Conservation (phyloP, 2,329 filamentous ascomycete species). For the Cercospora janseana region DNA sequence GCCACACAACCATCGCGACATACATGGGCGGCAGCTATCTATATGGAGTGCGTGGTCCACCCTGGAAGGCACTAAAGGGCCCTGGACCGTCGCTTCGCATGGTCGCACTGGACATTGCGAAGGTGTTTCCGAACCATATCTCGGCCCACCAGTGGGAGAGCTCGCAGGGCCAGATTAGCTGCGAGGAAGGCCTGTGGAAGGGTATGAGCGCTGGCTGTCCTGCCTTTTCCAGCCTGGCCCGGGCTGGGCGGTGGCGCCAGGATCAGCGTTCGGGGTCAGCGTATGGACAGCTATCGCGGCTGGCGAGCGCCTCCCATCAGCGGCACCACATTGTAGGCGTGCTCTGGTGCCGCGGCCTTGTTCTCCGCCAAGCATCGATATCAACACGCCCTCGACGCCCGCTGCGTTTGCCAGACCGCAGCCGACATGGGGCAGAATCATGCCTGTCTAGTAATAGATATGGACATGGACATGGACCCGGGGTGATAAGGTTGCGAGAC, state of each 20-base stretch:
- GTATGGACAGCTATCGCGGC: background rate
- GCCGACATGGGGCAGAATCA: background rate
- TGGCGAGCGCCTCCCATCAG: background rate
- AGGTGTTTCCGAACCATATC: conserved; percentile 8
- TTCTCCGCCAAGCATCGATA: conserved; percentile 10
- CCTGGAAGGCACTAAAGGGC: background rate
- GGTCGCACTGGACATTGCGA: conserved; percentile 16
- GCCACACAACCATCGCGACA: no score
- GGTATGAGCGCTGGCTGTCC: conserved; percentile 8
- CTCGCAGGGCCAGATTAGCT: background rate
- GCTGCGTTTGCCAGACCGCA: background rate
- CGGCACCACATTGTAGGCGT: conserved; percentile 3
- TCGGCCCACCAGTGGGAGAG: conserved; percentile 2
- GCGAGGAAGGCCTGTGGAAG: conserved; percentile 17
- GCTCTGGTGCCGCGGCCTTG: conserved; percentile 4
- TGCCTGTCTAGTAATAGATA: background rate
- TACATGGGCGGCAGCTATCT: background rate
- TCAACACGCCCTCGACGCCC: conserved; percentile 7
- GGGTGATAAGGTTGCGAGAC: conserved; percentile 8
- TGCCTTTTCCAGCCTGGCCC: conserved; percentile 14
- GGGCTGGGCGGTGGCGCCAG: conserved; percentile 5
- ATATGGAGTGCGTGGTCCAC: conserved; percentile 5
- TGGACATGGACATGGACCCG: no score
- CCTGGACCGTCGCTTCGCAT: conserved; percentile 16
- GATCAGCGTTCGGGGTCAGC: conserved; percentile 12